These are phyloP conservation scores for Clonostachys sp. DNA, from an alignment of 2,329 filamentous ascomycete genomes.

Conservation along the genomic window DNA sequence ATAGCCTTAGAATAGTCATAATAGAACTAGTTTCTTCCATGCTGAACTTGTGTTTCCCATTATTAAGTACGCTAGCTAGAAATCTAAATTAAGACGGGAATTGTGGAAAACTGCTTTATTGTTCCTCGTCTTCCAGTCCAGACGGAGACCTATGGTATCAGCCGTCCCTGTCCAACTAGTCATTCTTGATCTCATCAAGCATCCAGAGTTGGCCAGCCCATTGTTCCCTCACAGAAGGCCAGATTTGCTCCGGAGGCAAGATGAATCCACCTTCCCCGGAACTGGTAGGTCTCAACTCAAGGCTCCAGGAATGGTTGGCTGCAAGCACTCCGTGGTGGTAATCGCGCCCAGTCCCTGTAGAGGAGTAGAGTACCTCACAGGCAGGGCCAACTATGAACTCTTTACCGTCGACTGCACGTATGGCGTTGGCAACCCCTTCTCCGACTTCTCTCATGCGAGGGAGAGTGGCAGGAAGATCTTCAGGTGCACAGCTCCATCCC, in stretches of 20 bases:
- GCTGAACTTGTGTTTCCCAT: too few relatives aligned
- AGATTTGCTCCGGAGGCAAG: constrained; percentile 10
- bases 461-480: constrained; percentile 11
- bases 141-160: too few relatives aligned
- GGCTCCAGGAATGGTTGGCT: constrained; percentile 12
- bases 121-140: too few relatives aligned
- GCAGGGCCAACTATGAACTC: constrained; percentile 10
- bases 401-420: constrained; percentile 13
- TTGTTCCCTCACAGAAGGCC: constrained; percentile 11
- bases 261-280: constrained; percentile 8
- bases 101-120: too few relatives aligned
- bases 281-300: constrained; percentile 10
- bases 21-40: too few relatives aligned
- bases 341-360: constrained; percentile 10
- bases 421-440: constrained; percentile 34
- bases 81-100: too few relatives aligned
- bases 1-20: too few relatives aligned
- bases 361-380: constrained; percentile 12
- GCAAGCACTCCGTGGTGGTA: constrained; percentile 11
- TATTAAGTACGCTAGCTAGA: too few relatives aligned
- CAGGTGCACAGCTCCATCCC: constrained; percentile 43
- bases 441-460: constrained; percentile 14
- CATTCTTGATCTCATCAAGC: constrained; percentile 1
- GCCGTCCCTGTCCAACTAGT: not conserved
- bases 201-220: constrained; percentile 8